A percentile compares a stretch with the other conserved stretches of the same genome.
These are phyloP conservation scores for Monosporascus sp. DNA, from an alignment of 2,329 filamentous ascomycete genomes.

Conservation along the genomic window DNA sequence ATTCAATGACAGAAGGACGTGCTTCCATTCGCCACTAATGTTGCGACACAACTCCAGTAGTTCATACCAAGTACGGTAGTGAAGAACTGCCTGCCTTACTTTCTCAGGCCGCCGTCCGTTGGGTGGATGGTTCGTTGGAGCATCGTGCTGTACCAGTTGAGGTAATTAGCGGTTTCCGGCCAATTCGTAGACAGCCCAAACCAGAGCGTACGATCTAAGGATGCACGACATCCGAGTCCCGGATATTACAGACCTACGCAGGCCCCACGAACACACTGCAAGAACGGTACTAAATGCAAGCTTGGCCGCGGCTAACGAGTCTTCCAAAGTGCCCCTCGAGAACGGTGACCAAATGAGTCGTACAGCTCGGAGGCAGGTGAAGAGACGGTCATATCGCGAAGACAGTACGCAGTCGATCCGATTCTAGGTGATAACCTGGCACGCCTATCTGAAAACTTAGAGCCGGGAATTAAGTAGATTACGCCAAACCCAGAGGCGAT, in stretches of 20 bases:
- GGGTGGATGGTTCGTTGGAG: conserved; percentile 11
- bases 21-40: conserved; percentile 7
- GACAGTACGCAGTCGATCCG: neutral
- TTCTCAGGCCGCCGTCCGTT: neutral
- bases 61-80: neutral
- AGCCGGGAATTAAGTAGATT: neutral
- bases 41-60: conserved; percentile 2
- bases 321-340: neutral
- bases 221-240: conserved; percentile 19
- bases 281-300: neutral
- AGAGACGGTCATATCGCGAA: neutral
- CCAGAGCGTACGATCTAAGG: conserved; percentile 4
- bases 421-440: neutral
- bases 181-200: conserved; percentile 10
- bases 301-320: neutral
- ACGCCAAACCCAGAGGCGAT: neutral
- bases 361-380: neutral
- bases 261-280: conserved; percentile 15
- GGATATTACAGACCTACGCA: conserved; percentile 13
- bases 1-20: conserved; percentile 9
- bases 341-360: neutral
- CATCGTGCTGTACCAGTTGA: conserved; percentile 20
- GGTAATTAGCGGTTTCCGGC: conserved; percentile 17
- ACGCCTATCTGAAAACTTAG: neutral
- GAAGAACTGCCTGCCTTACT: neutral